phyloP scores from a whole-genome alignment of 805 yeast genomes.

The Hanseniaspora singularis region DNA sequence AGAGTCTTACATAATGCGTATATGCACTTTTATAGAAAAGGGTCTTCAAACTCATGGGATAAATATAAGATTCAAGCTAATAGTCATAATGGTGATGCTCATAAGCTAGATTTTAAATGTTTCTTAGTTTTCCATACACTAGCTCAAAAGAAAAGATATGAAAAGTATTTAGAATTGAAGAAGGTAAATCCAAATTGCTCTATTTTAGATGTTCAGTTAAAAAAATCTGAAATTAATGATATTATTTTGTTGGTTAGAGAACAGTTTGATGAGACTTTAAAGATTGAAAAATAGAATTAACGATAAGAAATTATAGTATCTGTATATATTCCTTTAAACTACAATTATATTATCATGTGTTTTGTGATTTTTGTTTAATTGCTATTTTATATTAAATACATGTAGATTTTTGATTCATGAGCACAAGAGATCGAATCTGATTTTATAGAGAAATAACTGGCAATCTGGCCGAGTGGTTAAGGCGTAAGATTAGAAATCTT shows the following conservation, averaged over 20 bases:
- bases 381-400: not conserved
- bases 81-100: not conserved
- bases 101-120: not conserved
- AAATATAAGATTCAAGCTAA: not conserved
- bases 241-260: not conserved
- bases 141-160: not conserved
- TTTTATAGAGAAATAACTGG: conserved; percentile 20
- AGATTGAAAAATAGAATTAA: not conserved
- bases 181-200: not conserved
- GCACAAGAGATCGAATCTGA: no score
- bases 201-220: not conserved
- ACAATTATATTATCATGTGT: no score
- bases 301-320: no score
- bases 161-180: not conserved
- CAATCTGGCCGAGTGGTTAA: conserved; percentile 55
- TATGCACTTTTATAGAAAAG: conserved; percentile 10
- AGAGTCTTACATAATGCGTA: conserved; percentile 12
- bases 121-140: not conserved
- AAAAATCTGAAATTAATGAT: not conserved
- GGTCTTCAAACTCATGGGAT: not conserved
- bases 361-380: no score
- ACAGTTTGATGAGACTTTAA: not conserved
- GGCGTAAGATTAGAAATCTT: conserved; percentile 52
- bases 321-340: no score
- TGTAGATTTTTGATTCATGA: no score